phyloP scores from a whole-genome alignment of 257 asterid genomes.

The Agastache rugosa region DNA sequence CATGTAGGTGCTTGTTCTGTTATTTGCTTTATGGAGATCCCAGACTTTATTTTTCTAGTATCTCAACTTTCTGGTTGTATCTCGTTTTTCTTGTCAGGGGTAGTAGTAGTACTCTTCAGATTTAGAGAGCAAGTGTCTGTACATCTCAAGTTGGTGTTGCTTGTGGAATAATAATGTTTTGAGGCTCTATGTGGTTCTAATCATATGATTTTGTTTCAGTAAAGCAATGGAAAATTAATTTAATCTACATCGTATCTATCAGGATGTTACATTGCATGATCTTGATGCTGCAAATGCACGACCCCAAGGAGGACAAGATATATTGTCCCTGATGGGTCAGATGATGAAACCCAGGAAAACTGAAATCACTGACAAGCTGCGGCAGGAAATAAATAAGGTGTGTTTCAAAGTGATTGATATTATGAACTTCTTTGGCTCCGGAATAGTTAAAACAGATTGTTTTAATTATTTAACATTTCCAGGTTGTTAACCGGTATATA shows the following conservation, averaged over 20 bases:
- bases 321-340: slow-evolving; percentile 96
- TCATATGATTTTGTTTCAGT: background rate
- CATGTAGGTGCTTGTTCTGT: too few relatives aligned
- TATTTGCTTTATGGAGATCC: too few relatives aligned
- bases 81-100: background rate
- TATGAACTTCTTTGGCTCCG: background rate
- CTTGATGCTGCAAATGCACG: slow-evolving; percentile 99
- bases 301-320: slow-evolving; percentile 99
- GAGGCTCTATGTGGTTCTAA: slow-evolving; percentile 17
- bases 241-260: background rate
- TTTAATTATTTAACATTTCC: slow-evolving; percentile 32
- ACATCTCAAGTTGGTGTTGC: slow-evolving; percentile 11
- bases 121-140: background rate
- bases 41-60: background rate
- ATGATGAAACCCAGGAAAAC: slow-evolving; percentile 98
- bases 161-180: background rate
- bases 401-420: slow-evolving; percentile 2
- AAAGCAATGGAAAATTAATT: background rate
- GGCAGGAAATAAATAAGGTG: slow-evolving; percentile 96
- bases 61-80: background rate
- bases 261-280: slow-evolving; percentile 96
- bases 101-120: background rate
- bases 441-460: background rate
- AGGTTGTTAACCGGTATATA: slow-evolving; percentile 92
- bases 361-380: slow-evolving; percentile 90